Evolutionary conservation across 768 basidiomycete species (phyloP).

Genomic region (Tephrocybe sp.): DNA sequence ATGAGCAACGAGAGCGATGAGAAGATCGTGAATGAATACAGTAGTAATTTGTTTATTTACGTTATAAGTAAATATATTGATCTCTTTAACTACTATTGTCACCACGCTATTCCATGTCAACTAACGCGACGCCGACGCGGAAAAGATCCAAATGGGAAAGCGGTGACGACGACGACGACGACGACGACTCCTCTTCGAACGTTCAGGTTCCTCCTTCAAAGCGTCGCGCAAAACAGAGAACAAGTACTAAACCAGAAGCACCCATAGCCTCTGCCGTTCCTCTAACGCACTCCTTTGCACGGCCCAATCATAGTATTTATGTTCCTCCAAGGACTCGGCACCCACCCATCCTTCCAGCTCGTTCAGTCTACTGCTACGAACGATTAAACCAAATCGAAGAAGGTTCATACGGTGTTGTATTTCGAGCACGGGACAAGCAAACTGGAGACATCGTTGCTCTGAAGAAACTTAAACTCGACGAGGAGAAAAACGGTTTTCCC

Average conservation of each 20-base stretch:
- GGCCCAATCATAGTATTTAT: slow-evolving; percentile 53
- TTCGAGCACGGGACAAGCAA: slow-evolving; percentile 91
- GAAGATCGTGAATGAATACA: neutral
- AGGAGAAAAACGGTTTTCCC: slow-evolving; percentile 98
- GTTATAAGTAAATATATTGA: neutral
- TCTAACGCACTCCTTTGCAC: slow-evolving; percentile 13
- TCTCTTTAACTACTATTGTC: neutral
- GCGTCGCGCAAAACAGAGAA: slow-evolving; percentile 50
- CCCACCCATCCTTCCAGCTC: slow-evolving; percentile 79
- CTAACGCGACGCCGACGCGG: slow-evolving; percentile 49
- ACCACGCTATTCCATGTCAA: slow-evolving; percentile 20
- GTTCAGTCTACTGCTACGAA: slow-evolving; percentile 93
- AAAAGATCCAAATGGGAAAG: slow-evolving; percentile 82
- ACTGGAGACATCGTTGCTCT: slow-evolving; percentile 95
- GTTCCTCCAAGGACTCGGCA: slow-evolving; percentile 76
- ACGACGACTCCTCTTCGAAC: slow-evolving; percentile 18
- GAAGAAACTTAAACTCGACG: slow-evolving; percentile 97
- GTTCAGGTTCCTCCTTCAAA: slow-evolving; percentile 41
- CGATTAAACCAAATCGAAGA: slow-evolving; percentile 97
- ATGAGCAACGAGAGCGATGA: slow-evolving; percentile 26
- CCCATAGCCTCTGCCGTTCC: slow-evolving; percentile 13
- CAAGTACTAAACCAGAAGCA: slow-evolving; percentile 22
- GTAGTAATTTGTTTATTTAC: neutral
- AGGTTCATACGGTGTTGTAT: slow-evolving; percentile 96
- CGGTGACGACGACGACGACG: slow-evolving; percentile 34